Conservation (phyloP, 805 yeast genomes). For the Yarrowia hollandica region DNA sequence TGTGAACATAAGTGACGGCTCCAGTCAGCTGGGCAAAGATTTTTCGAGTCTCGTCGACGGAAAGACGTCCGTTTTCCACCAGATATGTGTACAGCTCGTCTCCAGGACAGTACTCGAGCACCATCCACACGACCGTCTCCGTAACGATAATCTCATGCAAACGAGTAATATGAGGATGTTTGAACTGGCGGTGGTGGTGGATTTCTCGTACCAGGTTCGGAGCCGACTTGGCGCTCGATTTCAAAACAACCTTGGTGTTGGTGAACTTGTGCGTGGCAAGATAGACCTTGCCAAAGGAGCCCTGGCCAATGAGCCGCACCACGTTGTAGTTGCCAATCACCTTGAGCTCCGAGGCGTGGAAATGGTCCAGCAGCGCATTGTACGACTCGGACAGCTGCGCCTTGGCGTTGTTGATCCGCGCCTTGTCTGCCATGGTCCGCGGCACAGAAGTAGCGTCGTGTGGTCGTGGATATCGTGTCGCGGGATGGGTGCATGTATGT, state of each 20-base stretch:
- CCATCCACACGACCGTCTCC: slow-evolving; percentile 81
- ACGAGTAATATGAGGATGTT: slow-evolving; percentile 79
- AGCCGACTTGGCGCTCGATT: slow-evolving; percentile 72
- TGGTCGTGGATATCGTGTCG: too few species aligned
- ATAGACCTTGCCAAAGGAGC: slow-evolving; percentile 85
- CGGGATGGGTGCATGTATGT: too few species aligned
- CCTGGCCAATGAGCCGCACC: slow-evolving; percentile 77
- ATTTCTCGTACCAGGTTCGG: slow-evolving; percentile 89
- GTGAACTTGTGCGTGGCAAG: slow-evolving; percentile 77
- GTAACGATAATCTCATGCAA: slow-evolving; percentile 84
- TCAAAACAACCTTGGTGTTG: slow-evolving; percentile 76
- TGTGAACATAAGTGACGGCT: slow-evolving; percentile 71
- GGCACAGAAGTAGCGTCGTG: too few species aligned
- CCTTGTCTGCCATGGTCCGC: slow-evolving; percentile 34
- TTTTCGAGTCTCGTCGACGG: slow-evolving; percentile 33
- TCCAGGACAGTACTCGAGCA: slow-evolving; percentile 79
- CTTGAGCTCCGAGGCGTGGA: slow-evolving; percentile 48
- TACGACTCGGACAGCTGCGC: slow-evolving; percentile 63
- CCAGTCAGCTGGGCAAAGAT: slow-evolving; percentile 49
- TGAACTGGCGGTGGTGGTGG: slow-evolving; percentile 80
- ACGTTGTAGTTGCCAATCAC: slow-evolving; percentile 83
- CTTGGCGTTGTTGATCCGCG: slow-evolving; percentile 45
- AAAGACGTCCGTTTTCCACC: slow-evolving; percentile 38
- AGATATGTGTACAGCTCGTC: slow-evolving; percentile 44
- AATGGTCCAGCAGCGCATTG: slow-evolving; percentile 55